Base-by-base conservation (phyloP, 345 rosid species). In the Gossypium longicalyx region DNA sequence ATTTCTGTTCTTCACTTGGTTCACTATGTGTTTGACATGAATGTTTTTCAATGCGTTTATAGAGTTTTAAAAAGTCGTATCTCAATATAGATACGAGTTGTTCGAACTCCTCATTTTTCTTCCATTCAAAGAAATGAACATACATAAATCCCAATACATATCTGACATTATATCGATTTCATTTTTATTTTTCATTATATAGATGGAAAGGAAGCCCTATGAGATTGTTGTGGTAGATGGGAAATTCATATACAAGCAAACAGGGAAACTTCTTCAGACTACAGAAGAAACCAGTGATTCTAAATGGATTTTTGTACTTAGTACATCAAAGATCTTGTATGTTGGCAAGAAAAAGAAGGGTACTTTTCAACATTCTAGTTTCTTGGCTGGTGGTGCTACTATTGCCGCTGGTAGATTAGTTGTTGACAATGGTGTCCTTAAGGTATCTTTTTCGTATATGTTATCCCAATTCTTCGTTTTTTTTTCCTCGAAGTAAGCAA, bases 271-370 rank as follows among this genome's bases (percentile, higher is more conserved):
- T 75, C 89, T 95, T 66, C 78, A 89, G 49, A 79, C 98, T 8
- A 82, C 77, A n/a, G 78, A 23, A 23, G 89, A 49, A 49, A 49
- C 43, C 19, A 13, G 44, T 0, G 73, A 87, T 53, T 80, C 89
- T 22, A 95, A 95, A 82, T 95, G 97, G 97, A 95, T 95, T 13
- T 95, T 95, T 77, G 94, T 90, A 45, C 92, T 90, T 5, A 85
- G 94, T 80, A 74, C 92, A 2, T 85, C 92, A 5, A 87, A 81
- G 80, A 74, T 78, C 34, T 77, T 90, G 78, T 90, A 88, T 69
- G 89, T 87, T 48, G 86, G 89, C 62, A 70, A 80, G 79, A 90
- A 90, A 78, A 83, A 79, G 75, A 90, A 83, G 74, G 94, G 94
- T 5, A 54, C 73, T 17, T 90, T 90, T 76, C 94, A 90, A 60